A percentile compares a stretch with the other conserved stretches of the same genome.
Evolutionary conservation across 169 alveolate species (phyloP).

Genomic region (Cryptosporidium andersoni): DNA sequence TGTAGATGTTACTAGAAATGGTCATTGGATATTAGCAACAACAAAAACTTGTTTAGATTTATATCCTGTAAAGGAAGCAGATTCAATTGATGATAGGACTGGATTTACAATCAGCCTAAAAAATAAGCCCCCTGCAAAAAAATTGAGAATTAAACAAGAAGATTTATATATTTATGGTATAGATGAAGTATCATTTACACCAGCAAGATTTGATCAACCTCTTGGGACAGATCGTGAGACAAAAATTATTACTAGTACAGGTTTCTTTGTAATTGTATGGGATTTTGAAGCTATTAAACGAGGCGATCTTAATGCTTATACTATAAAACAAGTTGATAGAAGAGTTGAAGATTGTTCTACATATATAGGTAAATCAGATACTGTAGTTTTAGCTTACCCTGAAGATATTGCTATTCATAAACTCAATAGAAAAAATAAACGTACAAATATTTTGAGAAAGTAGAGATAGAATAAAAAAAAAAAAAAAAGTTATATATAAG

Average conservation of each 20-base stretch:
- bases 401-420: slow-evolving; percentile 56
- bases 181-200: slow-evolving; percentile 75
- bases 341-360: slow-evolving; percentile 71
- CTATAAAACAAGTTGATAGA: slow-evolving; percentile 74
- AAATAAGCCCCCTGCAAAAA: slow-evolving; percentile 79
- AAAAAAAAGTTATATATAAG: neutral
- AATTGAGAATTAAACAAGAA: slow-evolving; percentile 74
- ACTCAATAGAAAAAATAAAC: slow-evolving; percentile 48
- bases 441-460: slow-evolving; percentile 23
- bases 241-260: slow-evolving; percentile 77
- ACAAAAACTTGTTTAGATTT: slow-evolving; percentile 78
- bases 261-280: slow-evolving; percentile 78
- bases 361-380: slow-evolving; percentile 14
- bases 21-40: slow-evolving; percentile 81
- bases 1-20: slow-evolving; percentile 79
- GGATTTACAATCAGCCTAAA: slow-evolving; percentile 71
- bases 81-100: slow-evolving; percentile 74
- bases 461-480: neutral
- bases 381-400: slow-evolving; percentile 53
- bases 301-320: slow-evolving; percentile 75
- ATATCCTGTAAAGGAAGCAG: slow-evolving; percentile 72
- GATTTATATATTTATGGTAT: slow-evolving; percentile 78
- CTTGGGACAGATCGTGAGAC: slow-evolving; percentile 70
- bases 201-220: slow-evolving; percentile 81
- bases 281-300: slow-evolving; percentile 77